Percentiles rank a stretch among this genome's conserved stretches.
Evolutionary conservation across 176 grass and related monocot species (phyloP).

Genomic region (Phoenix dactylifera): DNA sequence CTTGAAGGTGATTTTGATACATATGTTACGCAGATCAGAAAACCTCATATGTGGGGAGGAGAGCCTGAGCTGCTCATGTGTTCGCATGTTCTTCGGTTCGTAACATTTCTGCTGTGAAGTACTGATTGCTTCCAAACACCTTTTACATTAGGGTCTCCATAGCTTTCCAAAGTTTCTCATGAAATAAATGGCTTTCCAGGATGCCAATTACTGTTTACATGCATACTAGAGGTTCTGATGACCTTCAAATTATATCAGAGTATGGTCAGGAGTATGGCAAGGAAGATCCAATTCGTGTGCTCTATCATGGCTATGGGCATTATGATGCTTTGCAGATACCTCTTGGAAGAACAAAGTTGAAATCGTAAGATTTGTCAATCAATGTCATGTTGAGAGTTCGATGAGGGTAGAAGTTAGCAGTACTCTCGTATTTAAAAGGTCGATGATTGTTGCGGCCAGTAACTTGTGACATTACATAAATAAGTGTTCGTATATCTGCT

Average conservation of each 20-base stretch:
- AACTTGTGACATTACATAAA: no score
- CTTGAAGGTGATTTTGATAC: conserved; percentile 85
- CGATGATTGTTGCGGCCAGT: no score
- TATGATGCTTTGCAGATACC: conserved; percentile 58
- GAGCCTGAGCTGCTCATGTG: conserved; percentile 93
- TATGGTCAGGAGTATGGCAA: conserved; percentile 95
- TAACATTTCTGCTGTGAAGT: neutral
- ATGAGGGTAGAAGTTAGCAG: no score
- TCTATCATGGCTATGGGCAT: conserved; percentile 85
- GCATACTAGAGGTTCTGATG: conserved; percentile 41
- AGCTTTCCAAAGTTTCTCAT: neutral
- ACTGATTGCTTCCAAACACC: no score
- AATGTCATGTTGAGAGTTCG: no score
- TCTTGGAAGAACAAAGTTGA: conserved; percentile 52
- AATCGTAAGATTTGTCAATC: conserved; percentile 23
- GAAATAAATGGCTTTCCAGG: conserved; percentile 26
- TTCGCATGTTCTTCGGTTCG: conserved; percentile 81
- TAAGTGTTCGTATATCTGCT: no score
- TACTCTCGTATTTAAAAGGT: no score
- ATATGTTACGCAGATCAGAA: conserved; percentile 79
- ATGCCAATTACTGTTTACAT: conserved; percentile 95
- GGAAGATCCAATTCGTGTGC: conserved; percentile 66
- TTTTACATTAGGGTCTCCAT: neutral
- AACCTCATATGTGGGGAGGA: conserved; percentile 84
- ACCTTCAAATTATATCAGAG: conserved; percentile 73